Evolutionary conservation across 2,329 filamentous ascomycete genomes (phyloP).

Genomic region (Lanzia echinophila): DNA sequence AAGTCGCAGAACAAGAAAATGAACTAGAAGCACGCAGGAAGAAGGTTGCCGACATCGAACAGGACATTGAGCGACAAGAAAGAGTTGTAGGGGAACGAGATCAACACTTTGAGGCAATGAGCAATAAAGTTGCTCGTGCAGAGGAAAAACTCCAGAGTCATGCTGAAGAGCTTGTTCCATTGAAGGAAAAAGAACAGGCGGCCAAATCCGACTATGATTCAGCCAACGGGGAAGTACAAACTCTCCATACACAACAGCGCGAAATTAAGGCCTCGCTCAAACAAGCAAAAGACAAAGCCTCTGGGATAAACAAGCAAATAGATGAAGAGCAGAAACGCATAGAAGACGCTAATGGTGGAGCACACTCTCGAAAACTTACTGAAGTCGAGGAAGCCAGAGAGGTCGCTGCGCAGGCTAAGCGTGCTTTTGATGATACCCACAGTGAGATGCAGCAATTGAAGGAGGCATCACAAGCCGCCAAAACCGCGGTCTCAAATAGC

Average conservation of each 20-base stretch:
- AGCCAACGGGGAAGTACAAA: constrained; percentile 46
- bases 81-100: constrained; percentile 44
- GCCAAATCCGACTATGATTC: constrained; percentile 47
- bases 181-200: constrained; percentile 41
- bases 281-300: constrained; percentile 42
- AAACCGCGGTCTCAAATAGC: constrained; percentile 30
- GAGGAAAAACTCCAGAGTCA: constrained; percentile 20
- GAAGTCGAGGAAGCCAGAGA: constrained; percentile 54
- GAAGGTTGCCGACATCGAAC: constrained; percentile 29
- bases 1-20: constrained; percentile 71
- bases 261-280: constrained; percentile 55
- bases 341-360: constrained; percentile 61
- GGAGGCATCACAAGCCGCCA: constrained; percentile 29
- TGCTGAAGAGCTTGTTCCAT: constrained; percentile 32
- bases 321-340: constrained; percentile 54
- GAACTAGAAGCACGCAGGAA: constrained; percentile 38
- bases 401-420: constrained; percentile 39
- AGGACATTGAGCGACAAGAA: constrained; percentile 34
- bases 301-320: constrained; percentile 42
- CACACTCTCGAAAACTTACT: constrained; percentile 53
- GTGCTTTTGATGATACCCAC: constrained; percentile 36
- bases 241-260: constrained; percentile 57
- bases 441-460: constrained; percentile 33
- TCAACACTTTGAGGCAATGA: constrained; percentile 29
- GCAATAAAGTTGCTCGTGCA: constrained; percentile 32